These are phyloP conservation scores for Sarcodon sp. DNA, from an alignment of 768 basidiomycete species.

Conservation along the genomic window DNA sequence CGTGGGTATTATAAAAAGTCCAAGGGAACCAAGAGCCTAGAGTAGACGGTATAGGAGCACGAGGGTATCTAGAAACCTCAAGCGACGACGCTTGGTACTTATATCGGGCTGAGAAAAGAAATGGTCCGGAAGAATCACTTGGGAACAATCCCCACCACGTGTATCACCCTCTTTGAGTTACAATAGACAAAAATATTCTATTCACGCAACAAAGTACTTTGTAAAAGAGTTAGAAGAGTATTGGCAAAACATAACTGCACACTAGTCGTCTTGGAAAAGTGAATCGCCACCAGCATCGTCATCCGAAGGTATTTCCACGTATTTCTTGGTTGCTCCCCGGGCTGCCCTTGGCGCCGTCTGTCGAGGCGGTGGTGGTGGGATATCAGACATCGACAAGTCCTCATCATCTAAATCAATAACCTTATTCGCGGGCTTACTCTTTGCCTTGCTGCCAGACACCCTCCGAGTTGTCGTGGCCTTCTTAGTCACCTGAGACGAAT, in stretches of 20 bases:
- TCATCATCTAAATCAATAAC: constrained; percentile 28
- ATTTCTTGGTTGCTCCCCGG: constrained; percentile 36
- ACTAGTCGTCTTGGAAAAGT: neutral
- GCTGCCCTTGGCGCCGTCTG: constrained; percentile 33
- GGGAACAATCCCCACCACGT: no score
- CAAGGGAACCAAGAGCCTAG: no score
- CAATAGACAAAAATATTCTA: no score
- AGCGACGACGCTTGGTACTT: no score
- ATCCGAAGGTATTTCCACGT: constrained; percentile 19
- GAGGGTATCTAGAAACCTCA: no score
- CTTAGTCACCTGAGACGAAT: constrained; percentile 22
- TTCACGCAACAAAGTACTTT: no score
- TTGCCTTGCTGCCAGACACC: constrained; percentile 3
- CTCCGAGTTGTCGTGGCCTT: constrained; percentile 15
- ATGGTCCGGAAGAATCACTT: no score
- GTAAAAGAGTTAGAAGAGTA: neutral
- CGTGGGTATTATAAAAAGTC: no score
- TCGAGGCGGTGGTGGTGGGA: constrained; percentile 28
- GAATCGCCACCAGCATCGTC: constrained; percentile 24
- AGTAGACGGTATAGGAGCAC: no score
- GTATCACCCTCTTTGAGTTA: no score
- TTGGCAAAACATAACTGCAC: neutral
- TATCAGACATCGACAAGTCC: constrained; percentile 24
- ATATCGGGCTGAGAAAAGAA: no score
- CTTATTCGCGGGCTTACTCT: constrained; percentile 15